Conservation (phyloP, 2,329 filamentous ascomycete genomes). For the Penicillium sclerotiorum region DNA sequence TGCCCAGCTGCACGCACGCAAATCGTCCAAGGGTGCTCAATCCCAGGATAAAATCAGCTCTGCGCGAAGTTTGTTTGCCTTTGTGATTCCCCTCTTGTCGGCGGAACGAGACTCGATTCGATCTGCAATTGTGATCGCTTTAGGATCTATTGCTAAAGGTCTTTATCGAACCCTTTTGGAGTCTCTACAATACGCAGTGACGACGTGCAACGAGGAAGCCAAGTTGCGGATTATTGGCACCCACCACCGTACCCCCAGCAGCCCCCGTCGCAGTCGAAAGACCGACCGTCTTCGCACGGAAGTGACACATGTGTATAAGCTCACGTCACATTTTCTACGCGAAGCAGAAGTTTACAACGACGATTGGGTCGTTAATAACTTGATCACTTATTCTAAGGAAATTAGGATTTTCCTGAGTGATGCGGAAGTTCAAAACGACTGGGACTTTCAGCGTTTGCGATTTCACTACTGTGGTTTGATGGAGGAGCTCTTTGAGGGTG, state of each 20-base stretch:
- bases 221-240: constrained; percentile 71
- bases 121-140: constrained; percentile 84
- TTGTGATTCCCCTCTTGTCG: constrained; percentile 83
- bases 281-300: constrained; percentile 89
- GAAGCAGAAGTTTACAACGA: constrained; percentile 77
- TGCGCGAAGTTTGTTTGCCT: constrained; percentile 85
- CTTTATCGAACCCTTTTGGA: constrained; percentile 90
- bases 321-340: constrained; percentile 87
- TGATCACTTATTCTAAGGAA: constrained; percentile 88
- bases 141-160: constrained; percentile 93
- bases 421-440: constrained; percentile 89
- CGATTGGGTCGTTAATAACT: constrained; percentile 86
- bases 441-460: constrained; percentile 87
- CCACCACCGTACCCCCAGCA: constrained; percentile 83
- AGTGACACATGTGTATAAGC: constrained; percentile 92
- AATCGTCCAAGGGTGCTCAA: constrained; percentile 70
- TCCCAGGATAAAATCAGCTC: constrained; percentile 80
- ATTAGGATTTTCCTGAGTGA: constrained; percentile 94
- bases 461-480: constrained; percentile 93
- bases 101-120: constrained; percentile 78
- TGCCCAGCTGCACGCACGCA: constrained; percentile 73
- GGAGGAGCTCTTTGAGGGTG: constrained; percentile 89
- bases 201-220: constrained; percentile 84
- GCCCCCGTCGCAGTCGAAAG: constrained; percentile 75
- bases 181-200: constrained; percentile 83